These are phyloP conservation scores for Epichloe gansuensis DNA, from an alignment of 2,329 filamentous ascomycete species.

Conservation along the genomic window DNA sequence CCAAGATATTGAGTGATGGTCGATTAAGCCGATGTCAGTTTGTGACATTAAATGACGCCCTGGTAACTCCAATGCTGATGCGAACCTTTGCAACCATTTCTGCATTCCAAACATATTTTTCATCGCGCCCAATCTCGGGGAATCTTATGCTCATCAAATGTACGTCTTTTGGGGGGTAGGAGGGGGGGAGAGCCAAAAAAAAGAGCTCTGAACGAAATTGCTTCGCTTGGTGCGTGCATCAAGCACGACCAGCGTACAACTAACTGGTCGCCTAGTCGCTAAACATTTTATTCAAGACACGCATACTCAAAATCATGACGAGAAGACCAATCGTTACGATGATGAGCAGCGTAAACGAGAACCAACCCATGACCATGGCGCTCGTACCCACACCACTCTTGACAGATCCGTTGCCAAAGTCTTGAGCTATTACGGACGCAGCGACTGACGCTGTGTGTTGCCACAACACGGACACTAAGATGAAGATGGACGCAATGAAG, in stretches of 20 bases:
- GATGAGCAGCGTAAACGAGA: constrained; percentile 84
- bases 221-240: background rate
- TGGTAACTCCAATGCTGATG: constrained; percentile 24
- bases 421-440: constrained; percentile 83
- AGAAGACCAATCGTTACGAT: constrained; percentile 90
- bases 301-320: constrained; percentile 93
- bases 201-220: background rate
- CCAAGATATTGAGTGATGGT: constrained; percentile 20
- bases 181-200: background rate
- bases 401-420: constrained; percentile 81
- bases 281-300: constrained; percentile 53
- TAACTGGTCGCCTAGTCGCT: constrained; percentile 7
- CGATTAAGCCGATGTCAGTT: too few relatives aligned
- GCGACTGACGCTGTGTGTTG: constrained; percentile 95
- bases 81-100: constrained; percentile 6
- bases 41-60: constrained; percentile 8
- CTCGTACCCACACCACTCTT: constrained; percentile 80
- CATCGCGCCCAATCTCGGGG: constrained; percentile 3
- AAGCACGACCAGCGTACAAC: background rate
- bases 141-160: constrained; percentile 10
- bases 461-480: constrained; percentile 68
- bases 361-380: constrained; percentile 97
- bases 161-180: background rate
- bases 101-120: constrained; percentile 4
- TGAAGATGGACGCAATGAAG: constrained; percentile 60